Evolutionary conservation across 2,329 filamentous ascomycete species (phyloP), one percentile per base, ranked within the genome.

Genomic region (Diaporthe destruens): DNA sequence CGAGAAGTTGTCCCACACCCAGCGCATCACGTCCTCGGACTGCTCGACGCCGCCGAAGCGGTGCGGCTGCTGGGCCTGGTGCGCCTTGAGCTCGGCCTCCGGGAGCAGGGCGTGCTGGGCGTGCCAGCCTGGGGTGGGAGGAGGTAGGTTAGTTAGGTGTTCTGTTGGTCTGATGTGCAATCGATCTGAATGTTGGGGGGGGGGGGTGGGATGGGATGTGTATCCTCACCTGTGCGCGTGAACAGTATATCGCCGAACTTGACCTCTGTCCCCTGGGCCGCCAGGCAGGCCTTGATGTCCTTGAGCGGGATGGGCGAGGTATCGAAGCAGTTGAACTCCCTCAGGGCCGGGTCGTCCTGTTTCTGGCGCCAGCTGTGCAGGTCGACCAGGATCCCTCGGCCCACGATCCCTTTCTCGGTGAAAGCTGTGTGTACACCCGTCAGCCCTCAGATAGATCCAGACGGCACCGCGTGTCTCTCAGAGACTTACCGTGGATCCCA

Each of bases 391-490:
- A 90, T 81, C 5, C 87, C 88, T 0, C 88, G 81, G 8, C 88
- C 88, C 0, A 88, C 87, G 68, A 90, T 89, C 16, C 88, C 88
- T 63, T 85, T 77, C 72, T 87, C 83, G 6, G 85, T 80, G 85
- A 86, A 89, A 0, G 84, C 85, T 84, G 66, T n/a, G n/a, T n/a
- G n/a, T 75, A 16, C 12, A 23, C n/a, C 6, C 25, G 59, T 66
- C 47, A 72, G 57, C 29, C 36, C 16, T 16, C 44, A 23, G n/a
- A 4, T 20, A 12, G n/a, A 18, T n/a, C 54, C 14, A 0, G 34
- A 36, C 34, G 11, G 34, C 34, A 8, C 34, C 18, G 39, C 12
- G 14, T 16, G 39, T 42, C 49, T 4, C 57, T 18, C 32, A 9
- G 12, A 29, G 9, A 63, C 57, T 61, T 65, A 79, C 80, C 77